Conservation (phyloP, 148 eudicot genomes). For the Arctostaphylos glauca region DNA sequence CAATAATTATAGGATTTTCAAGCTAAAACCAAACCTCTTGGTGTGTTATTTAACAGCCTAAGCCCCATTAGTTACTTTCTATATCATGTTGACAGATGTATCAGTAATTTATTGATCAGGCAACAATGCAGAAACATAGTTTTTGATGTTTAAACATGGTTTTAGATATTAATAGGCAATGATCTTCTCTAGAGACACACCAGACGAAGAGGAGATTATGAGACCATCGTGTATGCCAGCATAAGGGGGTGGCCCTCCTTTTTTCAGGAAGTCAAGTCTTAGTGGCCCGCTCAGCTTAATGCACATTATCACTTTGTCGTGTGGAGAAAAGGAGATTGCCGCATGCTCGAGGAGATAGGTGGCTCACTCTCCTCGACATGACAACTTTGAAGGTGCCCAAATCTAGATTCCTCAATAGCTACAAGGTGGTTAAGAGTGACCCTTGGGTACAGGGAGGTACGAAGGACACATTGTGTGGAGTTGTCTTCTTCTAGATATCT, state of each 20-base stretch:
- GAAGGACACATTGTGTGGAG: no score
- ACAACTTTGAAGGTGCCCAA: background rate
- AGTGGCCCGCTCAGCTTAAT: background rate
- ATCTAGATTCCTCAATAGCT: no score
- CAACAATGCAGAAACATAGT: background rate
- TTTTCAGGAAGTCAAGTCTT: background rate
- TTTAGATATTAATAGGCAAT: background rate
- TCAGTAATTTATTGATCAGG: background rate
- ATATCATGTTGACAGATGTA: background rate
- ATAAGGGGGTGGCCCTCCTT: background rate
- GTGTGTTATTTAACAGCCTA: background rate
- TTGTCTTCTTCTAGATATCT: no score
- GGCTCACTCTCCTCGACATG: background rate
- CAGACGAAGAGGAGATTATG: background rate
- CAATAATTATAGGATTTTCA: background rate
- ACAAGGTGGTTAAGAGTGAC: no score
- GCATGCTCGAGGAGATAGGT: no score
- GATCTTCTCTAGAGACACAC: background rate
- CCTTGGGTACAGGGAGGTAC: no score
- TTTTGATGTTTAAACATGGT: background rate
- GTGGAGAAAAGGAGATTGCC: background rate
- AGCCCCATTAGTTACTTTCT: background rate
- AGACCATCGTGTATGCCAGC: background rate
- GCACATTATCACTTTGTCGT: background rate
- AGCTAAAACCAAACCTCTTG: background rate